Conservation (phyloP, 1,139 yeast species). For the Taiozyma sp. region DNA sequence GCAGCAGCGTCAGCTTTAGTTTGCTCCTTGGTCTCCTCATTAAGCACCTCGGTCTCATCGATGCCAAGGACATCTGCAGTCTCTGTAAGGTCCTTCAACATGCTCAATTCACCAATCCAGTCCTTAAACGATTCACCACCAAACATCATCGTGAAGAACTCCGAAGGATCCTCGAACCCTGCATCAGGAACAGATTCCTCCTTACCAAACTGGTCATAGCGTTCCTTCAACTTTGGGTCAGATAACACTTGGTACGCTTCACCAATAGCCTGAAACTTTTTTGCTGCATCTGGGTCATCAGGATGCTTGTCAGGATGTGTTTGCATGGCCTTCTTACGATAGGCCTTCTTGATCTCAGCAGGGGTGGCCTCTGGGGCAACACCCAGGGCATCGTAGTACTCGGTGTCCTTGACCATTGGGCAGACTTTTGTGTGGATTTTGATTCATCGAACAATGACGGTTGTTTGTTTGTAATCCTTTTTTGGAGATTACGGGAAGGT, state of each 20-base stretch:
- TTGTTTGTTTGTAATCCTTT: background rate
- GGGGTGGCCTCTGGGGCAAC: slow-evolving; percentile 68
- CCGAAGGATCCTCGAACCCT: slow-evolving; percentile 69
- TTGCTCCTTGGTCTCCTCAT: slow-evolving; percentile 3
- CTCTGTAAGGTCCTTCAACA: slow-evolving; percentile 54
- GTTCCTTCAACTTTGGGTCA: slow-evolving; percentile 52
- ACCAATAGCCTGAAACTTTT: slow-evolving; percentile 62
- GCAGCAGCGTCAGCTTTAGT: background rate
- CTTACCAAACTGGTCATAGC: slow-evolving; percentile 62
- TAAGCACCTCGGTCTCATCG: slow-evolving; percentile 16
- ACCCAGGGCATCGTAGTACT: slow-evolving; percentile 77
- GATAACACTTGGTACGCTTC: slow-evolving; percentile 66
- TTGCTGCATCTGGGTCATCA: slow-evolving; percentile 65
- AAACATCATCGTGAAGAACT: slow-evolving; percentile 62
- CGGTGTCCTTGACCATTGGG: slow-evolving; percentile 89
- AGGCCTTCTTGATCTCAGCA: slow-evolving; percentile 86
- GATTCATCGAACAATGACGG: too few relatives aligned
- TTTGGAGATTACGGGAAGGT: background rate
- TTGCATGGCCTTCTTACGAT: slow-evolving; percentile 79
- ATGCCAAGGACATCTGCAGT: slow-evolving; percentile 46
- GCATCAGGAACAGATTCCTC: slow-evolving; percentile 63
- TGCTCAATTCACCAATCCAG: slow-evolving; percentile 71
- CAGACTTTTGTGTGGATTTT: too few relatives aligned
- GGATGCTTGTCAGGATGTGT: slow-evolving; percentile 98
- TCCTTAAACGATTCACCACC: slow-evolving; percentile 75